phyloP scores from a whole-genome alignment of 768 basidiomycete species.

The Xerocomus brunneocitrinus region DNA sequence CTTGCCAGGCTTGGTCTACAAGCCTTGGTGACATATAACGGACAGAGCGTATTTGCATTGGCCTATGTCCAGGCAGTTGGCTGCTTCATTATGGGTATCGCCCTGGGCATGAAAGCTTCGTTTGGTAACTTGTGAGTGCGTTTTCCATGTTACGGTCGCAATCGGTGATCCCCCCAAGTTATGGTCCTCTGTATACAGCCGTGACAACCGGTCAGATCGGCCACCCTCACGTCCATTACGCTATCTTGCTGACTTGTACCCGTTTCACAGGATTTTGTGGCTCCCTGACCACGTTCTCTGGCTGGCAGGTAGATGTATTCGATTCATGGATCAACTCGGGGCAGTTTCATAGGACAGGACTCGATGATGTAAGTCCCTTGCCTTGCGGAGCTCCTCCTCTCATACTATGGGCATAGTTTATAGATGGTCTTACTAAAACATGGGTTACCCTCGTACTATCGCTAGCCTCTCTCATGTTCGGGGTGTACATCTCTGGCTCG shows the following conservation, averaged over 20 bases:
- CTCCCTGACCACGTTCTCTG: conserved; percentile 92
- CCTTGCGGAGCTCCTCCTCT: not conserved
- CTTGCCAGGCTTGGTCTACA: conserved; percentile 76
- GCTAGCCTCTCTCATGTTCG: conserved; percentile 72
- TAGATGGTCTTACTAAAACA: conserved; percentile 81
- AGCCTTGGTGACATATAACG: conserved; percentile 71
- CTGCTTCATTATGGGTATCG: conserved; percentile 88
- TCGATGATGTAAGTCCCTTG: conserved; percentile 59
- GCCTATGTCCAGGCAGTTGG: conserved; percentile 85
- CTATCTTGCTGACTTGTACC: not conserved
- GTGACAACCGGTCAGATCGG: conserved; percentile 67
- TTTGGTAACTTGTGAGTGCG: conserved; percentile 68
- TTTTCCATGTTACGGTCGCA: conserved; percentile 5
- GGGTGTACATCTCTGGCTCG: conserved; percentile 53
- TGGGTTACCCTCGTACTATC: conserved; percentile 76
- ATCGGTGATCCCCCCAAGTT: conserved; percentile 42
- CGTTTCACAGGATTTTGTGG: conserved; percentile 77
- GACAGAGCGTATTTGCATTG: conserved; percentile 72
- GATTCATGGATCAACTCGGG: conserved; percentile 74
- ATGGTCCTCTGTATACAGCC: conserved; percentile 84
- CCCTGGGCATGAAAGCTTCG: conserved; percentile 62
- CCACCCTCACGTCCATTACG: not conserved
- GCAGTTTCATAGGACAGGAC: conserved; percentile 51
- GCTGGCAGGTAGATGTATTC: conserved; percentile 90
- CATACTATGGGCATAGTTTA: conserved; percentile 47